Conservation (phyloP, 2,329 filamentous ascomycete species). For the Colletotrichum eremochloae region DNA sequence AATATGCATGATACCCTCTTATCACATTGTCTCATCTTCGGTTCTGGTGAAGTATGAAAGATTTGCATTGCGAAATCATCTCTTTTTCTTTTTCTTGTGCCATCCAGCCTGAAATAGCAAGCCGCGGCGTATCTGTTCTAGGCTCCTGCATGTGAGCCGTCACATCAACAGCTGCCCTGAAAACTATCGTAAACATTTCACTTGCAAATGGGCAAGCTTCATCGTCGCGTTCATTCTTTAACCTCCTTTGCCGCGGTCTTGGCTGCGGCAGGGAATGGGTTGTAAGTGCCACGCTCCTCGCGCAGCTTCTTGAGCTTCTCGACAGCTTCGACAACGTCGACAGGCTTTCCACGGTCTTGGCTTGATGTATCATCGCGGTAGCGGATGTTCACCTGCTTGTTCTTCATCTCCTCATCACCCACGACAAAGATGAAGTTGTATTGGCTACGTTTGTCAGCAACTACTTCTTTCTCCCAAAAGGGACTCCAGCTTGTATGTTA, state of each 20-base stretch:
- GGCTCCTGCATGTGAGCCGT: neutral
- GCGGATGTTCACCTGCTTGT: constrained; percentile 72
- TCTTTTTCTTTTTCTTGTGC: neutral
- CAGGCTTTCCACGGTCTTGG: constrained; percentile 71
- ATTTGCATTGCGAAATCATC: neutral
- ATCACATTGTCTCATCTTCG: neutral
- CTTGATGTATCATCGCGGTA: constrained; percentile 74
- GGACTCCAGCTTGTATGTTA: constrained; percentile 51
- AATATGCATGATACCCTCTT: constrained; percentile 38
- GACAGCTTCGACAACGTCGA: constrained; percentile 69
- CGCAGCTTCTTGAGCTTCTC: constrained; percentile 67
- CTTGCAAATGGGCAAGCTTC: neutral
- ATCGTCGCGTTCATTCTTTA: constrained; percentile 34
- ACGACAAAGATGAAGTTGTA: constrained; percentile 60
- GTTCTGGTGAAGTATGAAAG: neutral
- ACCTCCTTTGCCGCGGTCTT: constrained; percentile 44
- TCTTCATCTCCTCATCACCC: constrained; percentile 72
- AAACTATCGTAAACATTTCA: constrained; percentile 28
- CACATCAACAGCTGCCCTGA: neutral
- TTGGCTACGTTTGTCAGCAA: constrained; percentile 42
- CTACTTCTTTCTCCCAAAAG: constrained; percentile 26
- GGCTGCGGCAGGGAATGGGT: constrained; percentile 50
- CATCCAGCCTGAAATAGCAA: constrained; percentile 1
- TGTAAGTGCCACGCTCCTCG: constrained; percentile 58
- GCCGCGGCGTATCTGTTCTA: constrained; percentile 4